phyloP scores from a whole-genome alignment of 2,329 filamentous ascomycete genomes.

The Beauveria pseudobassiana region DNA sequence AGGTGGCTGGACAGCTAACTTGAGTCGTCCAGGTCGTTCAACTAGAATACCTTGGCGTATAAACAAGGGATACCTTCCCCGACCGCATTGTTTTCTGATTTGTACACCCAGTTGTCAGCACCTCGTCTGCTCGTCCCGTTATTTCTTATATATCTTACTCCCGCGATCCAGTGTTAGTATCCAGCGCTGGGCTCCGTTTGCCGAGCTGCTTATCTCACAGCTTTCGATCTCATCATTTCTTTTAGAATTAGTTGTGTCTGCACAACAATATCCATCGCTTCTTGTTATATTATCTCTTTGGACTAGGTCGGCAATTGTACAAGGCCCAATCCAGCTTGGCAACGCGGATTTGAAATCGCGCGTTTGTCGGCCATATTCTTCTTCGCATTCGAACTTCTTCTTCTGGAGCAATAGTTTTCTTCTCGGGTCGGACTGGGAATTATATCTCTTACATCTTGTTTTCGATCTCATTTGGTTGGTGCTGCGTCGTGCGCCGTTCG shows the following conservation, averaged over 20 bases:
- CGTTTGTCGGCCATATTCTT: not conserved
- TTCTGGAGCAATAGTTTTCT: not conserved
- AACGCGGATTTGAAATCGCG: not conserved
- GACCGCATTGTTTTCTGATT: not conserved
- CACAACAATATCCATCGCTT: not conserved
- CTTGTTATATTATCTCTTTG: not conserved
- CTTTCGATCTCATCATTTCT: not conserved
- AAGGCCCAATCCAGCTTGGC: not conserved
- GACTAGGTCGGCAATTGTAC: not conserved
- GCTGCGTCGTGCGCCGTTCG: not conserved
- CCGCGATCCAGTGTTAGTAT: not conserved
- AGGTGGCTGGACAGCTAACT: slow-evolving; percentile 4
- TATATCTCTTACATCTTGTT: not conserved
- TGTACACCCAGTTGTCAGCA: not conserved
- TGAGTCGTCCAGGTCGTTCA: not conserved
- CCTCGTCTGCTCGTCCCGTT: not conserved
- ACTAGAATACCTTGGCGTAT: slow-evolving; percentile 2
- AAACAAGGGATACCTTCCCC: slow-evolving; percentile 8
- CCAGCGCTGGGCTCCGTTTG: not conserved
- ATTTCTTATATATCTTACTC: not conserved
- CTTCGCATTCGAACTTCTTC: not conserved
- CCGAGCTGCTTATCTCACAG: not conserved
- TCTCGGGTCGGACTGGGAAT: not conserved
- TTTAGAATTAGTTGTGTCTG: not conserved
- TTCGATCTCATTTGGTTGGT: not conserved